These are phyloP conservation scores for Xylariaceae sp. DNA, from an alignment of 2,329 filamentous ascomycete species.

Conservation along the genomic window DNA sequence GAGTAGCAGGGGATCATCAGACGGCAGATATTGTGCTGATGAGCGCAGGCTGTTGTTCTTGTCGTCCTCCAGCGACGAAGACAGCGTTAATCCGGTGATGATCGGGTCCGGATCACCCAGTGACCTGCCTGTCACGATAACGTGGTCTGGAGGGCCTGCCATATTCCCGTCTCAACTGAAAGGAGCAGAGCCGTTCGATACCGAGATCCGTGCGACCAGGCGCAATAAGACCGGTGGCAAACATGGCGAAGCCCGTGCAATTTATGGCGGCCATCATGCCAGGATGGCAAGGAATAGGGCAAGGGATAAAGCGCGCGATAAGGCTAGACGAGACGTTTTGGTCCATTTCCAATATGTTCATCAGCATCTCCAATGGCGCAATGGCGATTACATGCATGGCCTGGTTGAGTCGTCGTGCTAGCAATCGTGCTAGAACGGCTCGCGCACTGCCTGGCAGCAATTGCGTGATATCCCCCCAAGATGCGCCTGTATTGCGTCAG, in stretches of 20 bases:
- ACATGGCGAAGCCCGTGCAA: constrained; percentile 3
- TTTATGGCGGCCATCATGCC: constrained; percentile 6
- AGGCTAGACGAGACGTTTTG: no score
- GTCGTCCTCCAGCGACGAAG: constrained; percentile 11
- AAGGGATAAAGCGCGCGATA: background rate
- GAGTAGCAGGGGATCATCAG: constrained; percentile 13
- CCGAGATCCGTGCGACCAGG: background rate
- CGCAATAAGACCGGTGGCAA: background rate
- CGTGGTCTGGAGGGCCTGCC: constrained; percentile 14
- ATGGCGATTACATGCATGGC: constrained; percentile 10
- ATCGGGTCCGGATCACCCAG: background rate
- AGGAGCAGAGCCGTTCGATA: background rate
- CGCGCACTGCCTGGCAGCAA: constrained; percentile 5
- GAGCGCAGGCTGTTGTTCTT: constrained; percentile 6
- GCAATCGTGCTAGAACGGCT: constrained; percentile 4
- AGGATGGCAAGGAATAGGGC: background rate
- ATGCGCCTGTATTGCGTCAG: constrained; percentile 21
- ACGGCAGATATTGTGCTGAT: constrained; percentile 1
- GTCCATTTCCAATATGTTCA: constrained; percentile 14
- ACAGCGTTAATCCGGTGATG: constrained; percentile 4
- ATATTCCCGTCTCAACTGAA: constrained; percentile 10
- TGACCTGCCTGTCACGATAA: background rate
- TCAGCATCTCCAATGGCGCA: constrained; percentile 21
- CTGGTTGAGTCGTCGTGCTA: constrained; percentile 16
- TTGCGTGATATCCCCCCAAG: constrained; percentile 24